Percentiles rank a stretch among this genome's conserved stretches.
Conservation (phyloP, 2,329 filamentous ascomycete species). For the Tolypocladium sp. region DNA sequence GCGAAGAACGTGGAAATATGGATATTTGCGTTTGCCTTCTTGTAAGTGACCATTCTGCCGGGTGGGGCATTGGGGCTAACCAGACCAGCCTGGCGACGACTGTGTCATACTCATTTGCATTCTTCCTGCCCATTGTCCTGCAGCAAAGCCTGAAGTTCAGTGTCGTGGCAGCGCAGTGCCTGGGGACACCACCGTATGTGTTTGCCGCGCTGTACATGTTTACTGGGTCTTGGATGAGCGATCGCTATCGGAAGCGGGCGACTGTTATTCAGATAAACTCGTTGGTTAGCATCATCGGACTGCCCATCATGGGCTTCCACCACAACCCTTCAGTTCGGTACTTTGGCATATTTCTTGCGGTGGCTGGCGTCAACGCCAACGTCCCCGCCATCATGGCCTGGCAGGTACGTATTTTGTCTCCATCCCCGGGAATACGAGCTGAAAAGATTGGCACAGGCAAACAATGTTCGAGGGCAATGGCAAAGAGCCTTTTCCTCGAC, state of each 20-base stretch:
- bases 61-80: no score
- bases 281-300: slow-evolving; percentile 6
- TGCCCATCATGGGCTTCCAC: slow-evolving; percentile 7
- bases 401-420: background rate
- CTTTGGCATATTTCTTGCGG: slow-evolving; percentile 12
- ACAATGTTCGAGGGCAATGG: slow-evolving; percentile 15
- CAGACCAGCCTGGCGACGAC: background rate
- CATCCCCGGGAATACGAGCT: no score
- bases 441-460: slow-evolving; percentile 1
- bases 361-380: slow-evolving; percentile 8
- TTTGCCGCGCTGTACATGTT: slow-evolving; percentile 11
- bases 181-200: slow-evolving; percentile 15
- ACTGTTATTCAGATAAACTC: slow-evolving; percentile 10
- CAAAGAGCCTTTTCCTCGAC: slow-evolving; percentile 13
- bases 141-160: slow-evolving; percentile 7
- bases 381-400: slow-evolving; percentile 7
- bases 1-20: background rate
- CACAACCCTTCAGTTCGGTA: slow-evolving; percentile 8
- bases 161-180: slow-evolving; percentile 8
- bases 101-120: slow-evolving; percentile 9
- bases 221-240: slow-evolving; percentile 9
- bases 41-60: background rate
- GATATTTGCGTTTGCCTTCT: background rate
- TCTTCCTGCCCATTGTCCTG: slow-evolving; percentile 14
- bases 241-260: slow-evolving; percentile 10